These are phyloP conservation scores for Sphaerobolus stellatus DNA, from an alignment of 1,284 basidiomycete genomes.

Conservation along the genomic window DNA sequence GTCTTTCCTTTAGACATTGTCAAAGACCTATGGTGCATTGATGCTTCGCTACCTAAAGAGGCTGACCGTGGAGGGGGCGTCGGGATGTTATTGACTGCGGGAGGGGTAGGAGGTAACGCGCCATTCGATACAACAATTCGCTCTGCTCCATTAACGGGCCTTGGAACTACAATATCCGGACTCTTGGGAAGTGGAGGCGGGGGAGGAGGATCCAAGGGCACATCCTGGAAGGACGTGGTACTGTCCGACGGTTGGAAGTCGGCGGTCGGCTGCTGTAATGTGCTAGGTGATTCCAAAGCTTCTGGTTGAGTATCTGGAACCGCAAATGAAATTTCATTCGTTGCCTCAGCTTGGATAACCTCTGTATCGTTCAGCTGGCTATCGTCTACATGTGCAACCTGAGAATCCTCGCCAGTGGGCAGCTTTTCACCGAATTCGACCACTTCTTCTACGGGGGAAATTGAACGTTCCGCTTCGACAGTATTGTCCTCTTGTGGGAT, in stretches of 20 bases:
- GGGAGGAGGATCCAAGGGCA: conserved; percentile 8
- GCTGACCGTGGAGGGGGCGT: conserved; percentile 10
- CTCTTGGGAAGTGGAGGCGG: conserved; percentile 10
- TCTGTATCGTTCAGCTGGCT: too few relatives aligned
- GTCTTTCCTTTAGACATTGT: conserved; percentile 71
- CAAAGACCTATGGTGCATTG: conserved; percentile 55
- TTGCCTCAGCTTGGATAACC: too few relatives aligned
- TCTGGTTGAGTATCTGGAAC: too few relatives aligned
- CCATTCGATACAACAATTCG: background rate
- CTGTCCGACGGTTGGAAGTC: background rate
- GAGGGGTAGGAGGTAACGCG: conserved; percentile 2
- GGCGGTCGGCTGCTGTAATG: too few relatives aligned
- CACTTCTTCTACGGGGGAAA: too few relatives aligned
- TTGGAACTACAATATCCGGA: background rate
- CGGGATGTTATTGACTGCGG: conserved; percentile 3
- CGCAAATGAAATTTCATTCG: too few relatives aligned
- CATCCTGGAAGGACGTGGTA: conserved; percentile 9
- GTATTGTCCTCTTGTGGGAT: too few relatives aligned
- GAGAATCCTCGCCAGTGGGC: too few relatives aligned
- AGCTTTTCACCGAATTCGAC: too few relatives aligned
- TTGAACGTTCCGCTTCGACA: too few relatives aligned
- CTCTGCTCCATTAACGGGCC: background rate
- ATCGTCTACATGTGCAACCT: too few relatives aligned
- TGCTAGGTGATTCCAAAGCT: too few relatives aligned
- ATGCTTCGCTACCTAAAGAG: conserved; percentile 13